phyloP scores from a whole-genome alignment of 2,329 filamentous ascomycete species.

The Pleoardoris graminearum region DNA sequence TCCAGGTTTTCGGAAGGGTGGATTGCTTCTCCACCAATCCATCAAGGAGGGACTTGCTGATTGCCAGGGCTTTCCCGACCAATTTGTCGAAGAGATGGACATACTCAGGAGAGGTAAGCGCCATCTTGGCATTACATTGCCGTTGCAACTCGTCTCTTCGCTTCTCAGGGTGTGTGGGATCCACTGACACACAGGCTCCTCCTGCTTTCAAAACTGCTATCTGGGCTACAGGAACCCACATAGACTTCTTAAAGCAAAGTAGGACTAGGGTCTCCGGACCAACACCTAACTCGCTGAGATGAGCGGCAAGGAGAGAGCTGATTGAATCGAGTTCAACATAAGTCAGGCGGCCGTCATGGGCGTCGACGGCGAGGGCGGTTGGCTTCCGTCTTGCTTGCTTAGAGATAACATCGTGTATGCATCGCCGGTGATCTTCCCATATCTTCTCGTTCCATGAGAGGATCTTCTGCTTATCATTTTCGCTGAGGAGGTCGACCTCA shows the following conservation, averaged over 20 bases:
- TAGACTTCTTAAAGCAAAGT: conserved; percentile 29
- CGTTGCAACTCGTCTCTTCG: neutral
- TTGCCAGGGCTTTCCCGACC: neutral
- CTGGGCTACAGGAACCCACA: conserved; percentile 39
- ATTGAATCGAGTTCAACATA: conserved; percentile 14
- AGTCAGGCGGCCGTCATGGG: conserved; percentile 12
- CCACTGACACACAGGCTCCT: conserved; percentile 45
- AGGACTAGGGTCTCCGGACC: conserved; percentile 18
- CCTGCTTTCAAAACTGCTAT: conserved; percentile 50
- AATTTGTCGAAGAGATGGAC: neutral
- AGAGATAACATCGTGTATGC: neutral
- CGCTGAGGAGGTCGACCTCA: neutral
- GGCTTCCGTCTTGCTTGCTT: neutral
- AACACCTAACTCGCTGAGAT: conserved; percentile 6
- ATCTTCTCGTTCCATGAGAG: neutral
- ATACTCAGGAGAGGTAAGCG: neutral
- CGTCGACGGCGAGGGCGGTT: conserved; percentile 9
- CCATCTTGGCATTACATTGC: neutral
- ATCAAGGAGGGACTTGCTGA: neutral
- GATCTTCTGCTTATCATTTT: neutral
- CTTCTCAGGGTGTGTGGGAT: conserved; percentile 27
- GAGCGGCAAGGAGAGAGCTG: conserved; percentile 9
- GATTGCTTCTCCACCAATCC: neutral
- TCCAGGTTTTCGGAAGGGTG: too few relatives aligned
- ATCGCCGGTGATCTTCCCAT: neutral